phyloP scores from a whole-genome alignment of 768 basidiomycete species.

The Coprinopsis sp. region DNA sequence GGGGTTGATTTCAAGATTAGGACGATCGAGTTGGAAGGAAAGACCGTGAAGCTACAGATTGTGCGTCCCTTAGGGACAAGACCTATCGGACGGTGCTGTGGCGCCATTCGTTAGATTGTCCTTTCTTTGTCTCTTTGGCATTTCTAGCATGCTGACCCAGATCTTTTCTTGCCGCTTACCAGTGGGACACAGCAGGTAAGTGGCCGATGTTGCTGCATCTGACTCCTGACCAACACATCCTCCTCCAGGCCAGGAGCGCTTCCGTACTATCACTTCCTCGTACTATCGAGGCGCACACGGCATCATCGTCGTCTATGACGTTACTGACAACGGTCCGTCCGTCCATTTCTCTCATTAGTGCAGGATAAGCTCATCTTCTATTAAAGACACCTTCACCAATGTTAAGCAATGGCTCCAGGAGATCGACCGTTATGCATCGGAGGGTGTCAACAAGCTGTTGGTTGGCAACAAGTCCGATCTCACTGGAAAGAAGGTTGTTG shows the following conservation, averaged over 20 bases:
- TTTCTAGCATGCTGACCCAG: not conserved
- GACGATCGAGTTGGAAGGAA: slow-evolving; percentile 97
- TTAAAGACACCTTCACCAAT: slow-evolving; percentile 84
- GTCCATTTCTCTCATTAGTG: not conserved
- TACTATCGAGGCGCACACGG: slow-evolving; percentile 99
- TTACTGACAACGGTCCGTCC: slow-evolving; percentile 81
- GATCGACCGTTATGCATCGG: slow-evolving; percentile 93
- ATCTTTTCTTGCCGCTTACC: slow-evolving; percentile 8
- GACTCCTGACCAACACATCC: slow-evolving; percentile 2
- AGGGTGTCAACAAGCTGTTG: slow-evolving; percentile 97
- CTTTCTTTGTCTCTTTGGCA: not conserved
- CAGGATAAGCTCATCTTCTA: slow-evolving; percentile 2
- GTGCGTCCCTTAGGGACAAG: slow-evolving; percentile 46
- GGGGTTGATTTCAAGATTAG: slow-evolving; percentile 99
- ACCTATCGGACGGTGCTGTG: not conserved
- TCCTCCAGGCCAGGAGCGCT: slow-evolving; percentile 83
- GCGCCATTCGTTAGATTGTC: slow-evolving; percentile 1
- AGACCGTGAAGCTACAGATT: slow-evolving; percentile 98
- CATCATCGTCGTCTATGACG: slow-evolving; percentile 98
- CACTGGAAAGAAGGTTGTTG: slow-evolving; percentile 93
- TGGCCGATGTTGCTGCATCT: slow-evolving; percentile 9
- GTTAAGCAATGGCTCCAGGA: slow-evolving; percentile 95
- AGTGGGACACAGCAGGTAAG: slow-evolving; percentile 98
- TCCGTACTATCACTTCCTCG: slow-evolving; percentile 98
- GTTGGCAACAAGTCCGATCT: slow-evolving; percentile 99